Percentiles rank a stretch among this genome's conserved stretches.
These are phyloP conservation scores for Euphorbia tirucalli DNA, from an alignment of 345 rosid genomes.

Conservation along the genomic window DNA sequence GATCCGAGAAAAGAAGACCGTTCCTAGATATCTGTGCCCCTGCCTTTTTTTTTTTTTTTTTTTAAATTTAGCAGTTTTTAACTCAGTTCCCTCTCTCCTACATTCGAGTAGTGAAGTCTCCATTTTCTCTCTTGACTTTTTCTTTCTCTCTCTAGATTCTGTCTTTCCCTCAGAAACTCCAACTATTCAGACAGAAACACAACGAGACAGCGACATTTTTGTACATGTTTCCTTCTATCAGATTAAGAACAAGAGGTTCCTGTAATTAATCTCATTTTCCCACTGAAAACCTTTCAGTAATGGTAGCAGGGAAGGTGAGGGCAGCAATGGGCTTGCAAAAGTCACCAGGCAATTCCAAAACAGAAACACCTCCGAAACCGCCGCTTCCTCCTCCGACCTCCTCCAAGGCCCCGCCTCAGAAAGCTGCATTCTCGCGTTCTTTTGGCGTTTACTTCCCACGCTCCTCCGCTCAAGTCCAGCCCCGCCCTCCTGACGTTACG, in stretches of 20 bases:
- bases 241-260: background rate
- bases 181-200: background rate
- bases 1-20: constrained; percentile 51
- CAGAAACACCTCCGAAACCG: constrained; percentile 30
- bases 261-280: background rate
- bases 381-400: constrained; percentile 44
- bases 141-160: constrained; percentile 2
- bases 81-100: constrained; percentile 20
- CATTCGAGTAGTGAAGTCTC: no score
- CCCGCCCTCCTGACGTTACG: constrained; percentile 65
- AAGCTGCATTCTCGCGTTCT: constrained; percentile 60
- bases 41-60: constrained; percentile 6
- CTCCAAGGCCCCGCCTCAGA: constrained; percentile 31
- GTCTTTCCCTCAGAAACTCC: background rate
- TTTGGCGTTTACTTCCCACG: constrained; percentile 93
- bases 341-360: constrained; percentile 41
- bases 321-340: constrained; percentile 81
- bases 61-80: no score
- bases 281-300: constrained; percentile 11
- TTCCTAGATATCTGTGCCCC: constrained; percentile 52
- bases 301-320: constrained; percentile 92
- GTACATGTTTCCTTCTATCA: background rate
- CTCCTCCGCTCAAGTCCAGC: constrained; percentile 94
- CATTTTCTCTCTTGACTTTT: constrained; percentile 7
- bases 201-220: constrained; percentile 14